phyloP scores from a whole-genome alignment of 1,284 basidiomycete species.

The Cryptococcus sp. region DNA sequence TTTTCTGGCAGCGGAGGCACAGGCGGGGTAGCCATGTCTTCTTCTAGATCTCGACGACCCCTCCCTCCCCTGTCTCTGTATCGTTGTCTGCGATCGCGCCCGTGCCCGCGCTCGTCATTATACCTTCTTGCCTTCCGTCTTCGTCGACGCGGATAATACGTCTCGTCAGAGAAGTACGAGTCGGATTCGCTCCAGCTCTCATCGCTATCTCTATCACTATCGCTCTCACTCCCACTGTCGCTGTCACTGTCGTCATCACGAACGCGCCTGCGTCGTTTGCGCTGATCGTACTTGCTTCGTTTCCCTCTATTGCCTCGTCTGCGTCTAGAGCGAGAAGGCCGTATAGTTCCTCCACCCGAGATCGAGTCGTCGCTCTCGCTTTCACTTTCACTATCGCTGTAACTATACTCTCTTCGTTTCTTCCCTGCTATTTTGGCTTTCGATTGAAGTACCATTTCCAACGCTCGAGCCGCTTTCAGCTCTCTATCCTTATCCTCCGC shows the following conservation, averaged over 20 bases:
- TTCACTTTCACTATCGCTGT: constrained; percentile 24
- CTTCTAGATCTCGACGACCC: too few relatives aligned
- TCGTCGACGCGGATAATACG: constrained; percentile 3
- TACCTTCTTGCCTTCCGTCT: not conserved
- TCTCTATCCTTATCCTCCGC: constrained; percentile 21
- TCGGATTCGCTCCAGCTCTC: constrained; percentile 28
- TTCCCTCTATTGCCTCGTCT: constrained; percentile 15
- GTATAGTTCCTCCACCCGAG: constrained; percentile 14
- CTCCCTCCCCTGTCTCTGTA: not conserved
- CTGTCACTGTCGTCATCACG: constrained; percentile 35
- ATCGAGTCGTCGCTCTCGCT: constrained; percentile 23
- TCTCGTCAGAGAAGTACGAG: constrained; percentile 27
- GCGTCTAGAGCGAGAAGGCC: constrained; percentile 9
- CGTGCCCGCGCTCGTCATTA: constrained; percentile 1
- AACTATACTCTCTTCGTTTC: constrained; percentile 14
- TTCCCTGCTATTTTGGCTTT: constrained; percentile 5
- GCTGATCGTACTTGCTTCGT: constrained; percentile 25
- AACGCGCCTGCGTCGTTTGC: constrained; percentile 19
- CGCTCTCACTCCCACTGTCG: constrained; percentile 20
- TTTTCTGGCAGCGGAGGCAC: not conserved
- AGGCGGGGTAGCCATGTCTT: not conserved
- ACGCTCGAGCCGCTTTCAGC: constrained; percentile 12
- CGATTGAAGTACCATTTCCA: constrained; percentile 2
- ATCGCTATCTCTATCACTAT: too few relatives aligned
- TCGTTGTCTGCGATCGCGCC: not conserved